Conservation (phyloP, 2,329 filamentous ascomycete species). For the Penicillium sp. region DNA sequence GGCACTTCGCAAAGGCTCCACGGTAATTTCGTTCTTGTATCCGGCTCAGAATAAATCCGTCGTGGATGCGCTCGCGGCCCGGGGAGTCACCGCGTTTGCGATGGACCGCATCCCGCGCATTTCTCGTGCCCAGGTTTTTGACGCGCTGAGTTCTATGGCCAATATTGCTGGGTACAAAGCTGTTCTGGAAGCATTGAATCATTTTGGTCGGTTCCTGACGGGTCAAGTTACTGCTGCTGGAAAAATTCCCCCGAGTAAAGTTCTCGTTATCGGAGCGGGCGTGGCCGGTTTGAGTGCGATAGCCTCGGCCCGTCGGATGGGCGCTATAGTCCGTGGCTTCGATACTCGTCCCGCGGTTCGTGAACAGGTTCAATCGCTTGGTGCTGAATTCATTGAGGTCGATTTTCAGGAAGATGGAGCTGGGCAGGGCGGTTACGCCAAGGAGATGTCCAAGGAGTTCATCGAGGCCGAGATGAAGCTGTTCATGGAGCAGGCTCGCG, state of each 20-base stretch:
- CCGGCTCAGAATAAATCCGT: conserved; percentile 78
- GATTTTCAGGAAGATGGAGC: conserved; percentile 83
- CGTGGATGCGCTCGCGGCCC: conserved; percentile 73
- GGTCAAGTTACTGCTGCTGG: conserved; percentile 90
- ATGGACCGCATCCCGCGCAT: conserved; percentile 95
- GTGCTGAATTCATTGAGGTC: conserved; percentile 88
- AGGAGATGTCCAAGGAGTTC: conserved; percentile 93
- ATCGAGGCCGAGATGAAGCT: conserved; percentile 92
- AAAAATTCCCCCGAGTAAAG: conserved; percentile 88
- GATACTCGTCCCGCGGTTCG: conserved; percentile 87
- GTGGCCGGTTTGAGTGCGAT: conserved; percentile 90
- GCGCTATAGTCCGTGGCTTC: conserved; percentile 87
- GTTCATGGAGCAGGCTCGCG: conserved; percentile 83
- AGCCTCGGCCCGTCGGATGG: conserved; percentile 81
- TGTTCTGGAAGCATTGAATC: conserved; percentile 85
- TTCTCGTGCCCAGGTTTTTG: conserved; percentile 85
- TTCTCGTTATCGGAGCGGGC: conserved; percentile 87
- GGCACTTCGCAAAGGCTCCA: conserved; percentile 70
- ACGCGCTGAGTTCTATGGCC: conserved; percentile 89
- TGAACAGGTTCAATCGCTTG: conserved; percentile 88
- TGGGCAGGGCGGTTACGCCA: conserved; percentile 85
- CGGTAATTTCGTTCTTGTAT: conserved; percentile 82
- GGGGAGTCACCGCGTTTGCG: conserved; percentile 77
- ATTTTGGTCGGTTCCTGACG: conserved; percentile 85
- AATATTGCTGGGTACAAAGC: conserved; percentile 95